phyloP scores from a whole-genome alignment of 495 filamentous ascomycete species.

The Neurospora discreta region DNA sequence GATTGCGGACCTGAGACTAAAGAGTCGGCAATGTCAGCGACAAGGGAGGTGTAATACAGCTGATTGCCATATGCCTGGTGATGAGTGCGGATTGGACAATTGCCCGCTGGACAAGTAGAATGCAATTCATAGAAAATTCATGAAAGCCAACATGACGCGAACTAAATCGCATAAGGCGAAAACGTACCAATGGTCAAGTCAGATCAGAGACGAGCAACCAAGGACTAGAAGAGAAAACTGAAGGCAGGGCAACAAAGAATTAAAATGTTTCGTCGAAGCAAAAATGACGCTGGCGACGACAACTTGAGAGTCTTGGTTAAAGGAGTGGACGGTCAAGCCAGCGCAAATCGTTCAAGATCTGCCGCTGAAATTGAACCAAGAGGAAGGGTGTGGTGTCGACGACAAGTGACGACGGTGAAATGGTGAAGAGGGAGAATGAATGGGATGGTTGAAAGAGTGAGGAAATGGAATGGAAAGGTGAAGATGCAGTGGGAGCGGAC shows the following conservation, averaged over 20 bases:
- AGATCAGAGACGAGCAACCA: conserved; percentile 7
- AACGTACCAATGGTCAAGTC: conserved; percentile 11
- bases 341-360: conserved; percentile 35
- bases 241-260: conserved; percentile 10
- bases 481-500: conserved; percentile 2
- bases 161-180: background rate
- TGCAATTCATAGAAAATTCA: background rate
- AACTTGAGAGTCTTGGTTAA: conserved; percentile 14
- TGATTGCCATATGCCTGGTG: background rate
- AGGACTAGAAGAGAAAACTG: conserved; percentile 7
- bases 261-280: conserved; percentile 17
- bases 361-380: conserved; percentile 38
- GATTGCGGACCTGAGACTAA: background rate
- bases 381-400: conserved; percentile 17
- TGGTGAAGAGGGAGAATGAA: conserved; percentile 11
- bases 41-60: background rate
- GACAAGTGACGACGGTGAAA: conserved; percentile 9
- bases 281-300: conserved; percentile 9
- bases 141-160: background rate
- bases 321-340: conserved; percentile 45
- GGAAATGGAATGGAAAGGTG: conserved; percentile 7
- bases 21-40: conserved; percentile 8
- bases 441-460: conserved; percentile 7
- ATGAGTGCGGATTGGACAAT: background rate
- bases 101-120: background rate